Evolutionary conservation across 768 basidiomycete genomes (phyloP), one percentile per base, ranked within the genome.

Genomic region (Cystofilobasidium capitatum): DNA sequence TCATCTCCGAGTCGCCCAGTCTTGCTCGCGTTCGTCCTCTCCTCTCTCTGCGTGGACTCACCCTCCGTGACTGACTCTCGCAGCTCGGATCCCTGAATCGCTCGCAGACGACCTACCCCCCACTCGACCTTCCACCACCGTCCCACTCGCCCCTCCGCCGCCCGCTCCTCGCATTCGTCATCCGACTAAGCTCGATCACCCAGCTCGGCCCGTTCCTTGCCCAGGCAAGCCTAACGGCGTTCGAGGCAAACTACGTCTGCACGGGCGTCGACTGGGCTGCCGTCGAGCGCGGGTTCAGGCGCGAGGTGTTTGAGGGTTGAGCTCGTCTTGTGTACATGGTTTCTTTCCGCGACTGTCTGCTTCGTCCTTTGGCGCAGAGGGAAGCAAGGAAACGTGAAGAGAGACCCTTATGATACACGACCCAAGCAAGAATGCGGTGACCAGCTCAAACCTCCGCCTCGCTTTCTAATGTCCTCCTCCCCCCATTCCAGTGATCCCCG

Each of bases 141-240:
- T 36, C 31, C 10, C 2, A 5, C 64, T 71, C 75, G 22, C 73
- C 80, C 36, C 81, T 87, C 76, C 87, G 92, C 10, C 82, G 85
- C 58, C 92, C 93, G 2, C 80, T 91, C 69, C 79, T 98, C 63
- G 81, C 81, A 36, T 76, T 80, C 3, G 60, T 90, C 29, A 85
- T 84, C 58, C 85, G 88, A 70, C 87, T 97, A 65, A 85, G 87
- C 69, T 91, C 89, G 62, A 84, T 96, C 47, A 83, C 85, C 42
- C 89, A 96, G 73, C 79, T 99, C 31, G 82, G 86, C n/a, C 83
- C 87, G 0, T 99, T 99, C 80, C 92, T 98, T 77, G 86, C 90
- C 0, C 83, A 86, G 65, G 86, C 92, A 59, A 94, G 91, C 76
- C 85, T 94, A 60, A 81, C 86, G 6, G 87, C 88, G 13, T 98